Evolutionary conservation across 192 early-diverging fungal species (phyloP).

Genomic region (Neocallimastix lanati): DNA sequence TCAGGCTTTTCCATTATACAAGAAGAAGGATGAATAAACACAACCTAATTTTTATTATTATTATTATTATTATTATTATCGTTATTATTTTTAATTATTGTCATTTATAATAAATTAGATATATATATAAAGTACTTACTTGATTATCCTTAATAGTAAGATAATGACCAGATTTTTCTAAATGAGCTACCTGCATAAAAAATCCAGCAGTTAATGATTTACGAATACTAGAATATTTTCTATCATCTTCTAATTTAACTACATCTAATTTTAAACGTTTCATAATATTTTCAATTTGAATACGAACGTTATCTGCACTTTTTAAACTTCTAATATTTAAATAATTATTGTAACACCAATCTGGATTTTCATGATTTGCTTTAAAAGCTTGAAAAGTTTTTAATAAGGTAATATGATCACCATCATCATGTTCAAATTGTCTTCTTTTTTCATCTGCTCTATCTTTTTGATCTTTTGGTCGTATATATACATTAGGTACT

Average conservation of each 20-base stretch:
- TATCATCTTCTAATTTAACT: constrained; percentile 43
- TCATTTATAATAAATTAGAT: too few relatives aligned
- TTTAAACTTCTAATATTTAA: constrained; percentile 77
- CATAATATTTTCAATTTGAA: constrained; percentile 72
- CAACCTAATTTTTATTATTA: constrained; percentile 17
- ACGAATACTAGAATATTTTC: constrained; percentile 62
- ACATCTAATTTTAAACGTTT: constrained; percentile 48
- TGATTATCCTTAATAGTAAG: constrained; percentile 95
- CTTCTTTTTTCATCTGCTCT: constrained; percentile 79
- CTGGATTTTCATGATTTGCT: constrained; percentile 45
- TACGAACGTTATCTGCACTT: constrained; percentile 77
- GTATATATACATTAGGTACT: constrained; percentile 77
- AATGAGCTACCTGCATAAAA: constrained; percentile 97
- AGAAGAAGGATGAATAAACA: constrained; percentile 82
- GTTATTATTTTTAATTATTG: too few relatives aligned
- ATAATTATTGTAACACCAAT: constrained; percentile 91
- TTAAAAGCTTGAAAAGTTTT: constrained; percentile 93
- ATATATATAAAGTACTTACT: too few relatives aligned
- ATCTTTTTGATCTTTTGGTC: constrained; percentile 76
- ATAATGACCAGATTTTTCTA: constrained; percentile 68
- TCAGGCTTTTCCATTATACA: constrained; percentile 80
- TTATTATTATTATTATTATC: too few relatives aligned
- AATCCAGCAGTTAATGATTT: constrained; percentile 78
- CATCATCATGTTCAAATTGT: constrained; percentile 82
- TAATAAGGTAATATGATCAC: constrained; percentile 90